Evolutionary conservation across 1,284 basidiomycete genomes (phyloP), one percentile per base, ranked within the genome.

Genomic region (Sporisorium scitamineum): DNA sequence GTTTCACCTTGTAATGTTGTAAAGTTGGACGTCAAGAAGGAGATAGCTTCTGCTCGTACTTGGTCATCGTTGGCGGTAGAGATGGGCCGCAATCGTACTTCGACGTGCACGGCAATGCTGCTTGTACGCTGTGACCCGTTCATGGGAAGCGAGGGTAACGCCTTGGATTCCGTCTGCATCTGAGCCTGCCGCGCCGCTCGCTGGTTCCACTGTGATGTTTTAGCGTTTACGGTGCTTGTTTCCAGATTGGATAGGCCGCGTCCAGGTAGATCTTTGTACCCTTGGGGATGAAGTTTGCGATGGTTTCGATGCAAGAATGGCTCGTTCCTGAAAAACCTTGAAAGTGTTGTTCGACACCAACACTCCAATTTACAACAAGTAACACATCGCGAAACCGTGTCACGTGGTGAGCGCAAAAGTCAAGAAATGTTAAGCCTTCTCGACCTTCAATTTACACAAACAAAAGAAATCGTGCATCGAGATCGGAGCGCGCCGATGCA

Each of bases 1-100:
- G 91, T 91, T 11, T 91, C 90, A 26, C 92, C 87, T 62, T 88
- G 88, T 34, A 62, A 93, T 87, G 52, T 22, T 18, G 31, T 56
- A 11, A 41, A 50, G 27, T 48, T 53, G 13, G 51, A 8, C 2
- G 41, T 68, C 45, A 76, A 34, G 45, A 69, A 65, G 1, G 58
- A 42, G n/a, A 29, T 24, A 5, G 48, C 22, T 31, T 63, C 64
- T 2, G 66, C 16, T 27, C 60, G 57, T 10, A 64, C 37, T 0
- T 27, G 39, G 1, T 65, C 74, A 29, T 65, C 58, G 42, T 50
- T 58, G 13, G 62, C 66, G 16, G 61, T 71, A 0, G 74, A 76
- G 42, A 13, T 44, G 11, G 68, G 57, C 20, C 51, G 62, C 26
- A 71, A 39, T 2, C 74, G 64, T 3, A 64, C 74, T 54, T 76